Evolutionary conservation across 1,139 yeast species (phyloP).

Genomic region (Saccharomycopsis crataegensis): DNA sequence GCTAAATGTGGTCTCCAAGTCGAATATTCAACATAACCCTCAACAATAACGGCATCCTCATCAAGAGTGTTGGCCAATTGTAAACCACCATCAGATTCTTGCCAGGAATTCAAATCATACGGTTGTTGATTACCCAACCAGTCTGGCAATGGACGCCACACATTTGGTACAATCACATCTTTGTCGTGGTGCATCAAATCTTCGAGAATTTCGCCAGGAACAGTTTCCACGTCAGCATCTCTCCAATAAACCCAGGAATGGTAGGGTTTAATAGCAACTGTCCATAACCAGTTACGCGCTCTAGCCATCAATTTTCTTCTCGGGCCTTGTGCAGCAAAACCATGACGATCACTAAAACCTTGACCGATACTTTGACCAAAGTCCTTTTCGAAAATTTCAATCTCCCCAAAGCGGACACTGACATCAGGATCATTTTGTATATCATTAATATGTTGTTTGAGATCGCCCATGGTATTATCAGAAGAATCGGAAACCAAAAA

Average conservation of each 20-base stretch:
- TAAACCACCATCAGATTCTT: constrained; percentile 34
- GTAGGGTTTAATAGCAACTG: constrained; percentile 57
- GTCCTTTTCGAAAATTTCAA: constrained; percentile 60
- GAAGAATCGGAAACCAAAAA: constrained; percentile 59
- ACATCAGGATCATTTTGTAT: constrained; percentile 43
- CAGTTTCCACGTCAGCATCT: constrained; percentile 63
- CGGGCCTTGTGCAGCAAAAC: constrained; percentile 69
- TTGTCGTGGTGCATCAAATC: constrained; percentile 59
- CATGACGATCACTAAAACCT: constrained; percentile 57
- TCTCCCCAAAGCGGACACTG: constrained; percentile 30
- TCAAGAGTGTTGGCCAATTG: constrained; percentile 31
- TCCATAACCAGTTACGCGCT: constrained; percentile 63
- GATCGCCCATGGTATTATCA: constrained; percentile 46
- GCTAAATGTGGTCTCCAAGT: constrained; percentile 38
- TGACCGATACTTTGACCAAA: constrained; percentile 68
- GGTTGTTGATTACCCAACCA: constrained; percentile 63
- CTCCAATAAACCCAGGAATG: constrained; percentile 80
- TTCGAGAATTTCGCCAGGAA: constrained; percentile 53
- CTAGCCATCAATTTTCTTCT: constrained; percentile 67
- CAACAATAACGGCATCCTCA: constrained; percentile 37
- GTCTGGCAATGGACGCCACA: constrained; percentile 57
- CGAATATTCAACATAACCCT: constrained; percentile 35
- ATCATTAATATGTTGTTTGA: constrained; percentile 37
- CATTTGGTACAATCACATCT: constrained; percentile 48
- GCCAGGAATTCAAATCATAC: constrained; percentile 36